phyloP scores from a whole-genome alignment of 2,329 filamentous ascomycete genomes.

The Thyridium curvatum region DNA sequence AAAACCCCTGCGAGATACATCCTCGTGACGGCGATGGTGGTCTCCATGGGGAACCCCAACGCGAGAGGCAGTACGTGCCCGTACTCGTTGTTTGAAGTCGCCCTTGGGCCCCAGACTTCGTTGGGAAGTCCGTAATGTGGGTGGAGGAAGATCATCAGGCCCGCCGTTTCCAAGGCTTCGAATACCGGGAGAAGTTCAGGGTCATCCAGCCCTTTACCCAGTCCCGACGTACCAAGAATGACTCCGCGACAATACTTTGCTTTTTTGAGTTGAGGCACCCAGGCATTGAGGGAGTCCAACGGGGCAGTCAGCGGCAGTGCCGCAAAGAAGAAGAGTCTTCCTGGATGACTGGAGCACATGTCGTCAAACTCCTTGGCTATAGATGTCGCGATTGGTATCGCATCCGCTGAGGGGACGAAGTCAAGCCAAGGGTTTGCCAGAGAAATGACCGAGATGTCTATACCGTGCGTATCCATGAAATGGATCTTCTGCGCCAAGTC shows the following conservation, averaged over 20 bases:
- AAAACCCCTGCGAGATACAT: conserved; percentile 88
- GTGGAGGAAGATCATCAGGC: conserved; percentile 73
- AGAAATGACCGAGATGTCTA: conserved; percentile 78
- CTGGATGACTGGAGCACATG: conserved; percentile 61
- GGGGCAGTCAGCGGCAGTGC: conserved; percentile 71
- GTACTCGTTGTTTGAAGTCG: conserved; percentile 49
- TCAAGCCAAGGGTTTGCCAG: conserved; percentile 94
- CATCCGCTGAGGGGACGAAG: conserved; percentile 60
- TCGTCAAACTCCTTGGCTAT: conserved; percentile 75
- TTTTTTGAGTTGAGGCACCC: conserved; percentile 55
- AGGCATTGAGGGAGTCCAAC: conserved; percentile 51
- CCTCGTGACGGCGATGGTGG: conserved; percentile 79
- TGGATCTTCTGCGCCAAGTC: conserved; percentile 72
- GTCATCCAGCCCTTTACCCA: conserved; percentile 79
- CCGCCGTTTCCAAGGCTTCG: conserved; percentile 56
- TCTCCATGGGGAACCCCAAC: conserved; percentile 86
- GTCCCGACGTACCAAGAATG: conserved; percentile 78
- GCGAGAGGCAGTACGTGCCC: conserved; percentile 84
- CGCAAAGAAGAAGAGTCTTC: conserved; percentile 76
- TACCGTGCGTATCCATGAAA: conserved; percentile 82
- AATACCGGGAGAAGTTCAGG: conserved; percentile 66
- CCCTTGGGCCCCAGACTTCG: conserved; percentile 70
- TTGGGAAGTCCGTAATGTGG: conserved; percentile 86
- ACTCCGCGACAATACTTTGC: conserved; percentile 73
- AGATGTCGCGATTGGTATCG: conserved; percentile 53